A percentile compares a stretch with the other conserved stretches of the same genome.
These are phyloP conservation scores for Ambrosia trifida DNA, from an alignment of 129 eudicot species.

Conservation along the genomic window DNA sequence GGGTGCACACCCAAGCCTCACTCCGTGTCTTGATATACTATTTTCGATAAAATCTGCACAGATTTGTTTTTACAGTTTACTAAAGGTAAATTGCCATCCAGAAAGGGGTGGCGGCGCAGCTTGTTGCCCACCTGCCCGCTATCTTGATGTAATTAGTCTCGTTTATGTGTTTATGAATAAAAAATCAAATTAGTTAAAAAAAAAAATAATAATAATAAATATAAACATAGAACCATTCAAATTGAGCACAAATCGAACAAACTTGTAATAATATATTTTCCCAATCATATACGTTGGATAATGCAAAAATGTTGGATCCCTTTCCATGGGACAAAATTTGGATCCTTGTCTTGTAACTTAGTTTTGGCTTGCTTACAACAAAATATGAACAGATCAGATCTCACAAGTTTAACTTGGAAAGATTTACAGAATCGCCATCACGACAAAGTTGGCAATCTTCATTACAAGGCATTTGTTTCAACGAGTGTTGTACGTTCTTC, in stretches of 20 bases:
- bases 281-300: neutral
- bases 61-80: too few relatives aligned
- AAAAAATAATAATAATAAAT: too few relatives aligned
- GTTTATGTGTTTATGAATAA: too few relatives aligned
- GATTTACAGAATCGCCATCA: slow-evolving; percentile 28
- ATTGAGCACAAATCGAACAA: neutral
- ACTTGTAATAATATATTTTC: neutral
- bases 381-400: slow-evolving; percentile 18
- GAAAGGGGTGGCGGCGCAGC: too few relatives aligned
- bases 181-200: too few relatives aligned
- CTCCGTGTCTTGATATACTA: too few relatives aligned
- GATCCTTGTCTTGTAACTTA: neutral
- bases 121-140: too few relatives aligned
- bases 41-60: too few relatives aligned
- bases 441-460: slow-evolving; percentile 41
- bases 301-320: neutral
- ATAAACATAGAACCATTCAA: neutral
- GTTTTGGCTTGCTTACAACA: neutral
- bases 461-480: slow-evolving; percentile 32
- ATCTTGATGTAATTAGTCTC: too few relatives aligned
- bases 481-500: slow-evolving; percentile 45
- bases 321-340: neutral
- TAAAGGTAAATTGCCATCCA: too few relatives aligned
- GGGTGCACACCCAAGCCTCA: too few relatives aligned
- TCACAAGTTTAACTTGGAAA: slow-evolving; percentile 33